These are phyloP conservation scores for Persicaria maculosa DNA, from an alignment of 148 eudicot genomes.

Conservation along the genomic window DNA sequence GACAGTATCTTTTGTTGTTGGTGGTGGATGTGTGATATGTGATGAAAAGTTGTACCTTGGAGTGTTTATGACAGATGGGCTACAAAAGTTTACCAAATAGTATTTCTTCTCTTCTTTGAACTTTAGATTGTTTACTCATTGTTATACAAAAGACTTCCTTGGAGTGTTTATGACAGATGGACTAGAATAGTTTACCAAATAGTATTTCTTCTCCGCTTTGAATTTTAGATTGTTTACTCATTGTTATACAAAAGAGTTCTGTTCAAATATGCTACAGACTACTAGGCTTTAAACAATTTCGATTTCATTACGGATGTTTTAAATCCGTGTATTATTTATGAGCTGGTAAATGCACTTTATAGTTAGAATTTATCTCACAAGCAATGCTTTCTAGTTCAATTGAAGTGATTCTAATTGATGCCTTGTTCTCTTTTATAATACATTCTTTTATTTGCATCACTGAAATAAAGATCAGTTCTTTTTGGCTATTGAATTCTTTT, in stretches of 20 bases:
- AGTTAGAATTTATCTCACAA: background rate
- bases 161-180: background rate
- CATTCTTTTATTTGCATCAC: background rate
- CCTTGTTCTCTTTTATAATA: no score
- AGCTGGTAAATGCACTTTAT: background rate
- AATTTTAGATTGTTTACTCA: background rate
- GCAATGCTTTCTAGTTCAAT: background rate
- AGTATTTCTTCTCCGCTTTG: background rate
- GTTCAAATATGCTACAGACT: background rate
- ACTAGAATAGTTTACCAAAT: background rate
- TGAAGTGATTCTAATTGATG: background rate
- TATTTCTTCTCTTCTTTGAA: background rate
- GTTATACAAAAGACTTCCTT: background rate
- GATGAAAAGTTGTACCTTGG: conserved; percentile 30
- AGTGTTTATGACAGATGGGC: conserved; percentile 10
- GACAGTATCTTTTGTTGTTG: background rate
- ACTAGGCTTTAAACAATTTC: background rate
- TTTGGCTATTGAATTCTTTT: background rate
- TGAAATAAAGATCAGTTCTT: background rate
- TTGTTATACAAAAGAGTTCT: background rate
- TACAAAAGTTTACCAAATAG: background rate
- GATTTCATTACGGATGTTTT: background rate
- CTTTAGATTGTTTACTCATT: background rate
- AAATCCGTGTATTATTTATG: background rate
- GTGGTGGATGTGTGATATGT: background rate